Evolutionary conservation across 2,329 filamentous ascomycete genomes (phyloP).

Genomic region (Aureobasidium uvarum): DNA sequence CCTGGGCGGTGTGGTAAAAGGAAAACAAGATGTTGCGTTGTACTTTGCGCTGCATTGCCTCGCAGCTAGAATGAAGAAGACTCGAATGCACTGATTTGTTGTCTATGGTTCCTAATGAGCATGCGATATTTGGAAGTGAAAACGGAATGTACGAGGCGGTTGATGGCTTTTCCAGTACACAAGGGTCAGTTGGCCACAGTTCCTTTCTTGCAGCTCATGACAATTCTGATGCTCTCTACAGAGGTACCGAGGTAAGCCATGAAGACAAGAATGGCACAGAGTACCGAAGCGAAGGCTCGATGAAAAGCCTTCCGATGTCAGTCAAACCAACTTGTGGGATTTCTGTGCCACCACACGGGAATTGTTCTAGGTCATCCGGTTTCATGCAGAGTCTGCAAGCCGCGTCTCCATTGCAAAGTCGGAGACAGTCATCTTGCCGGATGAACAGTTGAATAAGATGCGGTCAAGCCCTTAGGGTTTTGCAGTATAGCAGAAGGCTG

Average conservation of each 20-base stretch:
- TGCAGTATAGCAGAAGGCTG: neutral
- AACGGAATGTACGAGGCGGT: neutral
- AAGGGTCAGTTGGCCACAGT: neutral
- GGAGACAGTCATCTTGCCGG: neutral
- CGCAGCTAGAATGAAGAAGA: neutral
- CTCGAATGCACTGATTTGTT: too few relatives aligned
- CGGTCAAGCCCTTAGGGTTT: neutral
- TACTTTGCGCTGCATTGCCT: neutral
- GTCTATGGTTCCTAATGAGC: neutral
- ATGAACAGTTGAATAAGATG: neutral
- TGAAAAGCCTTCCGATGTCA: neutral
- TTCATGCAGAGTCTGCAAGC: neutral
- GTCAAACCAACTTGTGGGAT: neutral
- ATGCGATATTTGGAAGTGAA: neutral
- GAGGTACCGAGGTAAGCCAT: neutral
- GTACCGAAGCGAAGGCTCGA: neutral
- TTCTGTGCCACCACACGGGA: neutral
- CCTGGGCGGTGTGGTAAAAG: neutral
- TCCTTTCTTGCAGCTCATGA: neutral
- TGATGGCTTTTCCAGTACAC: neutral
- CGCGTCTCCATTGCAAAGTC: neutral
- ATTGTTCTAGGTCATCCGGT: neutral
- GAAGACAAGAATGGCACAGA: neutral
- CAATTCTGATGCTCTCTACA: neutral
- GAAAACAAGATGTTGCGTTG: neutral